A percentile compares a stretch with the other conserved stretches of the same genome.
phyloP scores from a whole-genome alignment of 345 rosid species.

The Salix koriyanagi region DNA sequence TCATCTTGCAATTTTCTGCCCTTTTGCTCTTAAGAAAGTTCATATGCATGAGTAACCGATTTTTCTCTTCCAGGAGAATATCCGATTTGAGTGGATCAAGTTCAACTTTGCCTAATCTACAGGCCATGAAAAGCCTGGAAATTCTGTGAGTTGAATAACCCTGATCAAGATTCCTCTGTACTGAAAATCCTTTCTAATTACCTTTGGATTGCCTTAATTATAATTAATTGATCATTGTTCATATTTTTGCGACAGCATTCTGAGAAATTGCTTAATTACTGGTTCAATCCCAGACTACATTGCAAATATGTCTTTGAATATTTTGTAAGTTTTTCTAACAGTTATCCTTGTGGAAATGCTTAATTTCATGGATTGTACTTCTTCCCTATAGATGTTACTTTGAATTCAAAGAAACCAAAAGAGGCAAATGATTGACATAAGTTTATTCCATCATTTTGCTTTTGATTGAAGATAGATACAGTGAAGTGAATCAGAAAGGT shows the following conservation, averaged over 20 bases:
- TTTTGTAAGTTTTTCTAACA: slow-evolving; percentile 48
- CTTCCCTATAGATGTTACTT: too few species aligned
- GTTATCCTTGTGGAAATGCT: neutral
- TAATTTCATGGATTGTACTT: neutral
- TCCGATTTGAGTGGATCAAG: slow-evolving; percentile 52
- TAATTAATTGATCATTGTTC: neutral
- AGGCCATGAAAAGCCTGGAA: slow-evolving; percentile 8
- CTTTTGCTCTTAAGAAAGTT: neutral
- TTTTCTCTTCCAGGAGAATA: slow-evolving; percentile 47
- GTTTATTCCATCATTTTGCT: too few species aligned
- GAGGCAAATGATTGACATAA: too few species aligned
- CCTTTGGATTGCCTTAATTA: neutral
- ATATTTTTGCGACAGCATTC: slow-evolving; percentile 32
- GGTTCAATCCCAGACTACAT: slow-evolving; percentile 50
- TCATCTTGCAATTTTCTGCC: neutral
- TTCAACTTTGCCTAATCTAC: slow-evolving; percentile 51
- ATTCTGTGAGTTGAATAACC: slow-evolving; percentile 42
- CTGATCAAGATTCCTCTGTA: too few species aligned
- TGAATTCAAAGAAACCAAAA: too few species aligned
- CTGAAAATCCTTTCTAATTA: neutral
- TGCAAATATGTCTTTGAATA: slow-evolving; percentile 32
- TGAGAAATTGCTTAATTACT: slow-evolving; percentile 56
- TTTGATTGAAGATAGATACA: too few species aligned
- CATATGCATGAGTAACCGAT: neutral
- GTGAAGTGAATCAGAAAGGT: too few species aligned